Evolutionary conservation across 768 basidiomycete species (phyloP).

Genomic region (Paxillus involutus): DNA sequence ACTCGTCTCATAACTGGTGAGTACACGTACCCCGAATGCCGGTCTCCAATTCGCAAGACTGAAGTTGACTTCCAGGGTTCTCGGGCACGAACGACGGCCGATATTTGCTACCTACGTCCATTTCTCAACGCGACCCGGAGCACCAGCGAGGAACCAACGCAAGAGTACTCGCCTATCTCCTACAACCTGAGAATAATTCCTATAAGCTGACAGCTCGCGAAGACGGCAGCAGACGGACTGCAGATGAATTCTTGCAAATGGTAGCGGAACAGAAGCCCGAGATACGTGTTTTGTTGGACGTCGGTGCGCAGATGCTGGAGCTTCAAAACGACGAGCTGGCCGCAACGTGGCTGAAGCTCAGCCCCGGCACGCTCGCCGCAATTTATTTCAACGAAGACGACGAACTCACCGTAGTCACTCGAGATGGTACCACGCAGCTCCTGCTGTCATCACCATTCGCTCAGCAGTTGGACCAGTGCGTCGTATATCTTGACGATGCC

Average conservation of each 20-base stretch:
- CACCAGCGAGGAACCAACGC: conserved; percentile 47
- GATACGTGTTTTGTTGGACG: conserved; percentile 52
- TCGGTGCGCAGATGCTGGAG: conserved; percentile 58
- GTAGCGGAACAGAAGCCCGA: conserved; percentile 36
- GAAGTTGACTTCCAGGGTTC: conserved; percentile 23
- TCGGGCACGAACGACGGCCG: conserved; percentile 41
- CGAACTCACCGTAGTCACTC: conserved; percentile 32
- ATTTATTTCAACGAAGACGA: conserved; percentile 35
- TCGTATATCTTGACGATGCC: conserved; percentile 40
- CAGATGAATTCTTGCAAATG: conserved; percentile 22
- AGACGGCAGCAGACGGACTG: conserved; percentile 14
- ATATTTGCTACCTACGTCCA: conserved; percentile 38
- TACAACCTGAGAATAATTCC: conserved; percentile 23
- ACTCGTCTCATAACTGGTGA: conserved; percentile 14
- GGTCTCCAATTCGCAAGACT: background rate
- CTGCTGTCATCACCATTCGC: conserved; percentile 33
- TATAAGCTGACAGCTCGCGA: conserved; percentile 12
- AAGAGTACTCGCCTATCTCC: conserved; percentile 29
- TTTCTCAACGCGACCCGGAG: conserved; percentile 28
- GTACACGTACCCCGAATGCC: background rate
- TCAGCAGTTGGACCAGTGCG: conserved; percentile 34
- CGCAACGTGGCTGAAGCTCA: conserved; percentile 37
- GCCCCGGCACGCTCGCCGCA: conserved; percentile 20
- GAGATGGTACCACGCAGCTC: conserved; percentile 27
- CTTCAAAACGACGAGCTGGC: conserved; percentile 43